These are phyloP conservation scores for Citrus australasica DNA, from an alignment of 345 rosid species.

Conservation along the genomic window DNA sequence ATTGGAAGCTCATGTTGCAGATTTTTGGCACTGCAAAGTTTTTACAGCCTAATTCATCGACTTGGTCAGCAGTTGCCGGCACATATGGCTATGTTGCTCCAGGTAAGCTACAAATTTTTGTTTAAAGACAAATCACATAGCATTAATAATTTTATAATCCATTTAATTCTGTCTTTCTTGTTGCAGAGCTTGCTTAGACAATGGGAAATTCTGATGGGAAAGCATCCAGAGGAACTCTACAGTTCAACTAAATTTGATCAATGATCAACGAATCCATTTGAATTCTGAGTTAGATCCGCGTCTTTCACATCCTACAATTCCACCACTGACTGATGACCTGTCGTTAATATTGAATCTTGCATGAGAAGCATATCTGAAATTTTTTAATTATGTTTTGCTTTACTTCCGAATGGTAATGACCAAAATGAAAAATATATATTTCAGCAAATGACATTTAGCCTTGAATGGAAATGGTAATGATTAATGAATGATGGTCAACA, in stretches of 20 bases:
- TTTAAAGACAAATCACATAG: too few relatives aligned
- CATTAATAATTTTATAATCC: background rate
- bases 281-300: slow-evolving; percentile 14
- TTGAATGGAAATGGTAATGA: too few relatives aligned
- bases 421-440: too few relatives aligned
- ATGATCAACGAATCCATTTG: background rate
- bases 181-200: slow-evolving; percentile 8
- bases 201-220: slow-evolving; percentile 2
- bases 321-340: background rate
- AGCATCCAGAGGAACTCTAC: background rate
- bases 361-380: slow-evolving; percentile 5
- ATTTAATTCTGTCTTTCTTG: background rate
- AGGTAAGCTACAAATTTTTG: background rate
- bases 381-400: too few relatives aligned
- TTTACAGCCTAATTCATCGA: background rate
- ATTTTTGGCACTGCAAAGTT: slow-evolving; percentile 11
- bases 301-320: background rate
- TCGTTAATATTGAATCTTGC: background rate
- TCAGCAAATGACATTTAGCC: too few relatives aligned
- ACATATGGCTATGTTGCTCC: slow-evolving; percentile 1
- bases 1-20: slow-evolving; percentile 15
- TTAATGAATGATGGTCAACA: too few relatives aligned
- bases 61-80: background rate
- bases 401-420: too few relatives aligned
- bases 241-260: background rate